phyloP scores from a whole-genome alignment of 2,329 filamentous ascomycete species.

The Hymenoscyphus albidus region DNA sequence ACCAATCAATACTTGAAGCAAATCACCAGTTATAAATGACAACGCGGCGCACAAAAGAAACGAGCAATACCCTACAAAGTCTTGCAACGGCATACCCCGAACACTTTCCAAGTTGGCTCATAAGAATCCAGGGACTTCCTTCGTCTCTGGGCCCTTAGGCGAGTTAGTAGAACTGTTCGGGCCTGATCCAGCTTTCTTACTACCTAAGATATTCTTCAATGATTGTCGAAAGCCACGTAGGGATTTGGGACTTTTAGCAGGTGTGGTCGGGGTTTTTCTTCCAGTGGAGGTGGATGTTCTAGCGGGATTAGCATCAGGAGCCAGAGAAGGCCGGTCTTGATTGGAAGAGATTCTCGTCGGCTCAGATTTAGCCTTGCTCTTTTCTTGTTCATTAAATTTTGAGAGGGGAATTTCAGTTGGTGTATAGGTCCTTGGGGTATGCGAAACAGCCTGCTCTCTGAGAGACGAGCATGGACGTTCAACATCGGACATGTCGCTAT shows the following conservation, averaged over 20 bases:
- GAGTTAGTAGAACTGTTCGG: background rate
- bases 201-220: background rate
- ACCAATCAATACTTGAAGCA: background rate
- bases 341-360: background rate
- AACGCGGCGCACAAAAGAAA: background rate
- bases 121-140: background rate
- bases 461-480: background rate
- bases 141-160: background rate
- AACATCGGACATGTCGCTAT: background rate
- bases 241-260: background rate
- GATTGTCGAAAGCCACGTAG: background rate
- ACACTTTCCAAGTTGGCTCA: background rate
- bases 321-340: background rate
- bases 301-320: background rate
- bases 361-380: background rate
- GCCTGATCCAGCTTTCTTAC: background rate
- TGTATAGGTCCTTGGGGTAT: background rate
- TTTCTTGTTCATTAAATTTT: background rate
- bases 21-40: background rate
- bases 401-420: background rate
- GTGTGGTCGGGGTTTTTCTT: background rate
- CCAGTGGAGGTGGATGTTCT: background rate
- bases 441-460: background rate
- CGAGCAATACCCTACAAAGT: background rate
- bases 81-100: background rate